Percentiles rank a stretch among this genome's conserved stretches.
phyloP scores from a whole-genome alignment of 441 rosid genomes.

The Erodium trifolium region DNA sequence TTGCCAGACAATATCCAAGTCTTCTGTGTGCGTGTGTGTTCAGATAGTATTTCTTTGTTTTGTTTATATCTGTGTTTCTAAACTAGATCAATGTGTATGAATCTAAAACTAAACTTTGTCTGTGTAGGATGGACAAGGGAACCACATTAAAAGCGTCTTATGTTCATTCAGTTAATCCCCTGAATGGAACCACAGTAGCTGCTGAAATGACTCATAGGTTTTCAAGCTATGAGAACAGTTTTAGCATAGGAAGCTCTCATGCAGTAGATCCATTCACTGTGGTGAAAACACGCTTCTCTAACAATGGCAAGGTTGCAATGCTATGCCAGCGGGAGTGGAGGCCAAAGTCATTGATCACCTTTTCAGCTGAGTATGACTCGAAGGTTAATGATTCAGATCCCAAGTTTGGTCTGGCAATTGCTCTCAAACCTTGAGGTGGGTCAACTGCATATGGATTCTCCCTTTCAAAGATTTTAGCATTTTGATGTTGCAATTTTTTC shows the following conservation, averaged over 20 bases:
- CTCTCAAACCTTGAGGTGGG: constrained; percentile 56
- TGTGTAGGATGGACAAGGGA: constrained; percentile 55
- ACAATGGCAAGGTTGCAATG: constrained; percentile 55
- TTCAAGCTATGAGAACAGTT: constrained; percentile 46
- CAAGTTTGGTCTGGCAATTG: constrained; percentile 60
- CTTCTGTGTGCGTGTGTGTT: background rate
- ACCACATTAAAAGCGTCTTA: constrained; percentile 59
- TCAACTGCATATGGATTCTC: constrained; percentile 3
- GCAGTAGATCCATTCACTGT: constrained; percentile 41
- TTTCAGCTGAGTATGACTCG: constrained; percentile 65
- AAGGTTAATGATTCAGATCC: constrained; percentile 47
- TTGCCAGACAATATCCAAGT: too few species aligned
- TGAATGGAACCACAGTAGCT: constrained; percentile 38
- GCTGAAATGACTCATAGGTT: constrained; percentile 65
- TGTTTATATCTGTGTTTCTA: background rate
- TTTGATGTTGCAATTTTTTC: constrained; percentile 2
- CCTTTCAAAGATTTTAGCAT: background rate
- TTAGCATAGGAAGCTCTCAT: constrained; percentile 57
- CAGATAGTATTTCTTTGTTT: background rate
- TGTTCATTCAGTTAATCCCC: constrained; percentile 46
- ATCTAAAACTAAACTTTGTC: background rate
- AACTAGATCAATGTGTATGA: background rate
- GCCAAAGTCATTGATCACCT: constrained; percentile 53
- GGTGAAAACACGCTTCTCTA: constrained; percentile 48
- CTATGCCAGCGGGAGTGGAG: constrained; percentile 69